These are phyloP conservation scores for Boletus rubescentipes DNA, from an alignment of 768 basidiomycete genomes.

Conservation along the genomic window DNA sequence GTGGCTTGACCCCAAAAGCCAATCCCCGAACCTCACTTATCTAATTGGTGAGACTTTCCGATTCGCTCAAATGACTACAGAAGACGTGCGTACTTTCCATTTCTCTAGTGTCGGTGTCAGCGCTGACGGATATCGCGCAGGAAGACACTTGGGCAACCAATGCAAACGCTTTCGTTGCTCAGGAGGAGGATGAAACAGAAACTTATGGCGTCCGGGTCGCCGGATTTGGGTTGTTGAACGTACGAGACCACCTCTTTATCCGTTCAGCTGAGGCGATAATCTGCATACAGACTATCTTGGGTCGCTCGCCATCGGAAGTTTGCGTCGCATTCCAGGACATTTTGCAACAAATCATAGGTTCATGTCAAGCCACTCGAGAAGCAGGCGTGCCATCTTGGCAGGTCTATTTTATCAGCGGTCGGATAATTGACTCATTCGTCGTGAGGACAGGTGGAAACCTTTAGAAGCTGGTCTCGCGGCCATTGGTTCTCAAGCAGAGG, in stretches of 20 bases:
- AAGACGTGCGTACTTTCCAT: slow-evolving; percentile 60
- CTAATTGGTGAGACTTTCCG: slow-evolving; percentile 59
- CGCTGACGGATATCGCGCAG: slow-evolving; percentile 39
- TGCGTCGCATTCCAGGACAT: slow-evolving; percentile 51
- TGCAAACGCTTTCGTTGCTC: slow-evolving; percentile 89
- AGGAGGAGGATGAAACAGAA: slow-evolving; percentile 91
- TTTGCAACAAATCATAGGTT: slow-evolving; percentile 53
- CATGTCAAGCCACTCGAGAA: slow-evolving; percentile 56
- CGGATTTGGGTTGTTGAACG: slow-evolving; percentile 79
- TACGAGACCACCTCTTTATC: slow-evolving; percentile 32
- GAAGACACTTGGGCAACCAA: slow-evolving; percentile 90
- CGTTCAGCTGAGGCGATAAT: slow-evolving; percentile 2
- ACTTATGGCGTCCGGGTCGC: slow-evolving; percentile 80
- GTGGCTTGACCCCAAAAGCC: slow-evolving; percentile 51
- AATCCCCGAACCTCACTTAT: slow-evolving; percentile 40
- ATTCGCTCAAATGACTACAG: slow-evolving; percentile 84
- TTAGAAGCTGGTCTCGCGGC: slow-evolving; percentile 84
- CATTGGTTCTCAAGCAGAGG: slow-evolving; percentile 77
- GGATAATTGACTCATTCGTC: slow-evolving; percentile 5
- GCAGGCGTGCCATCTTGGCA: slow-evolving; percentile 64
- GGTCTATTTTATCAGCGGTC: slow-evolving; percentile 16
- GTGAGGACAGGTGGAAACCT: slow-evolving; percentile 76
- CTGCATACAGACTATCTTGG: slow-evolving; percentile 51
- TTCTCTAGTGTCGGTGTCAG: not conserved
- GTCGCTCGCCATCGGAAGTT: slow-evolving; percentile 51